Evolutionary conservation across 140 eudicot genomes (phyloP).

Genomic region (Cichorium intybus): DNA sequence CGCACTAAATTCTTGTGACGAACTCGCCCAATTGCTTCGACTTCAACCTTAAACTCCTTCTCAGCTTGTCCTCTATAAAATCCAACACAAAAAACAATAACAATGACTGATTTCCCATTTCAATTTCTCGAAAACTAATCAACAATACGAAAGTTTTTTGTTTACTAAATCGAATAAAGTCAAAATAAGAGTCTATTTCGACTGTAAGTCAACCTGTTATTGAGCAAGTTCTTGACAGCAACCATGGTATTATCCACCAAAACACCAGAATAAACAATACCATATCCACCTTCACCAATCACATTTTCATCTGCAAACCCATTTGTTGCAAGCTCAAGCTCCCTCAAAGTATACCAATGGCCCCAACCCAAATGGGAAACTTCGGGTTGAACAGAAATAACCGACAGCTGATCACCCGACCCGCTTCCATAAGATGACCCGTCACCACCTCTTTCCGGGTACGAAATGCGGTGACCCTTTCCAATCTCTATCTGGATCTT

Average conservation of each 20-base stretch:
- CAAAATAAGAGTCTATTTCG: neutral
- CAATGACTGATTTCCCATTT: neutral
- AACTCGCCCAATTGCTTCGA: conserved; percentile 93
- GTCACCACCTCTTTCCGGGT: conserved; percentile 36
- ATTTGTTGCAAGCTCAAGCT: conserved; percentile 77
- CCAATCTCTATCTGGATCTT: conserved; percentile 74
- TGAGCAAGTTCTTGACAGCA: conserved; percentile 93
- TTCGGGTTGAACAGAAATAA: conserved; percentile 62
- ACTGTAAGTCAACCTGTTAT: conserved; percentile 51
- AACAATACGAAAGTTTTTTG: neutral
- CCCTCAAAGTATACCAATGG: conserved; percentile 88
- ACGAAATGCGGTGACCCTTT: conserved; percentile 59
- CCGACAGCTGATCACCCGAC: conserved; percentile 44
- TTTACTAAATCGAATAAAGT: neutral
- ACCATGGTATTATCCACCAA: conserved; percentile 56
- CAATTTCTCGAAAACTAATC: neutral
- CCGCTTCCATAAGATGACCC: conserved; percentile 49
- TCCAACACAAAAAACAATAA: neutral
- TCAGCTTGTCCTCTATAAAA: conserved; percentile 83
- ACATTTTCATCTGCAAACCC: conserved; percentile 82
- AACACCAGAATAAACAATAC: conserved; percentile 86
- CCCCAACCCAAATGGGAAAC: conserved; percentile 98
- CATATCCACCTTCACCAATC: conserved; percentile 98
- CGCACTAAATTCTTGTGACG: conserved; percentile 93
- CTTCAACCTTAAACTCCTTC: conserved; percentile 93